Conservation (phyloP, 2,329 filamentous ascomycete species). For the Aspergillus brunneoviolaceus region DNA sequence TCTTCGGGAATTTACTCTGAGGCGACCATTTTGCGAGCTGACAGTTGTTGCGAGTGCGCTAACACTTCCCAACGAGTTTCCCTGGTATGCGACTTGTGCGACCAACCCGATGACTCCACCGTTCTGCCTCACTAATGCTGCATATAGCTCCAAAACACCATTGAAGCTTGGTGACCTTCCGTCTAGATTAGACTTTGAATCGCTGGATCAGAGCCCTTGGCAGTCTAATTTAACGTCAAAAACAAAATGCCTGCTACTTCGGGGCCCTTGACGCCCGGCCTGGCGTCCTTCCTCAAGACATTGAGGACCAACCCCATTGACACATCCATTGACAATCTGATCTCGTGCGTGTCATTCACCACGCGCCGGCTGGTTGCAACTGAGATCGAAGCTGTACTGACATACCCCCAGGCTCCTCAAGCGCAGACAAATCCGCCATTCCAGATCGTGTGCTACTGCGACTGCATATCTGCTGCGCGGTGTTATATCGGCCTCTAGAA, state of each 20-base stretch:
- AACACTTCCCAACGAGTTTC: not conserved
- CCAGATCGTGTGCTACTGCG: slow-evolving; percentile 84
- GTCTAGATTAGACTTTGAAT: not conserved
- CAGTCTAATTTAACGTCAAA: slow-evolving; percentile 31
- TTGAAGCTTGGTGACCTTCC: slow-evolving; percentile 7
- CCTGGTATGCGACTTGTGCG: not conserved
- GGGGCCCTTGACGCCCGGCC: slow-evolving; percentile 64
- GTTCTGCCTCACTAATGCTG: slow-evolving; percentile 3
- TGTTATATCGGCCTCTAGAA: slow-evolving; percentile 79
- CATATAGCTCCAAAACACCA: not conserved
- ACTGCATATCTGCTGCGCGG: slow-evolving; percentile 86
- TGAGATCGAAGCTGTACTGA: slow-evolving; percentile 16
- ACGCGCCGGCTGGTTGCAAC: slow-evolving; percentile 8
- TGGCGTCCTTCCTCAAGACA: slow-evolving; percentile 76
- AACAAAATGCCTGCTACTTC: slow-evolving; percentile 54
- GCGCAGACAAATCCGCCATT: slow-evolving; percentile 82
- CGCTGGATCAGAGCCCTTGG: not conserved
- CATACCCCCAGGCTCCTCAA: slow-evolving; percentile 69
- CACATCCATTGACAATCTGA: slow-evolving; percentile 76
- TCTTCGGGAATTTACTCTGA: not conserved
- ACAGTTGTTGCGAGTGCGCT: not conserved
- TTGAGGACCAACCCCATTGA: slow-evolving; percentile 75
- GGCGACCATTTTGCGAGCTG: not conserved
- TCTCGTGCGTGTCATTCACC: slow-evolving; percentile 62
- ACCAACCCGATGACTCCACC: slow-evolving; percentile 3